Conservation (phyloP, 2,329 filamentous ascomycete species). For the Bipolaris victoriae region DNA sequence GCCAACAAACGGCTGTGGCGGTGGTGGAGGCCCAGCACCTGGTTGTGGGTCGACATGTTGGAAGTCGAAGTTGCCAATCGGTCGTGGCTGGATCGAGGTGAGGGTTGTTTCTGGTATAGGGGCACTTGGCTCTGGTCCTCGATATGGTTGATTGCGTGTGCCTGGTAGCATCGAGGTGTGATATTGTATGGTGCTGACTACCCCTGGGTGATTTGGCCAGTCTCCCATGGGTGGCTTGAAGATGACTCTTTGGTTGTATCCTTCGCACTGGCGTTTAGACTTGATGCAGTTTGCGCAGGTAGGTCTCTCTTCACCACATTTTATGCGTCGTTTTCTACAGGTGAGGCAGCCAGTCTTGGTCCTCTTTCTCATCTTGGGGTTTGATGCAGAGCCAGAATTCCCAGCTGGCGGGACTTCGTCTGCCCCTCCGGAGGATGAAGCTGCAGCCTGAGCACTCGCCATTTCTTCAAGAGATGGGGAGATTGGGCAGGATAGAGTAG, state of each 20-base stretch:
- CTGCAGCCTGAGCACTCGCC: slow-evolving; percentile 28
- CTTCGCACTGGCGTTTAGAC: slow-evolving; percentile 82
- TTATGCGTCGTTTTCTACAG: slow-evolving; percentile 92
- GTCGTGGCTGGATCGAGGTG: slow-evolving; percentile 39
- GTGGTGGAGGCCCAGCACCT: slow-evolving; percentile 14
- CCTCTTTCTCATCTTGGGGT: slow-evolving; percentile 54
- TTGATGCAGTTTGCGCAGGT: slow-evolving; percentile 85
- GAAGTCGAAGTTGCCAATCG: slow-evolving; percentile 37
- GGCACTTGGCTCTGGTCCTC: slow-evolving; percentile 17
- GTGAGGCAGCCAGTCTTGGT: slow-evolving; percentile 95
- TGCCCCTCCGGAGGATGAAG: slow-evolving; percentile 27
- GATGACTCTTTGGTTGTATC: slow-evolving; percentile 79
- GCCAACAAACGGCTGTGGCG: slow-evolving; percentile 25
- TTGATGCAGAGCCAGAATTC: slow-evolving; percentile 25
- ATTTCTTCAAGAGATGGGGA: slow-evolving; percentile 19
- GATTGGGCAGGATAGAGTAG: slow-evolving; percentile 3
- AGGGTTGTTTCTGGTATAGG: slow-evolving; percentile 30
- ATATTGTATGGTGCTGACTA: slow-evolving; percentile 47
- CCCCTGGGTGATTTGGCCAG: slow-evolving; percentile 50
- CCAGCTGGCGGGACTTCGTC: slow-evolving; percentile 40
- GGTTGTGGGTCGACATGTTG: slow-evolving; percentile 25
- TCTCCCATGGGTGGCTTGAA: slow-evolving; percentile 76
- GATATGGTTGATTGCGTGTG: slow-evolving; percentile 31
- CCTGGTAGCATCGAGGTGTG: slow-evolving; percentile 49
- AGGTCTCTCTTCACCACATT: slow-evolving; percentile 90